These are phyloP conservation scores for Micractinium conductrix DNA, from an alignment of 139 green algal species.

Conservation along the genomic window DNA sequence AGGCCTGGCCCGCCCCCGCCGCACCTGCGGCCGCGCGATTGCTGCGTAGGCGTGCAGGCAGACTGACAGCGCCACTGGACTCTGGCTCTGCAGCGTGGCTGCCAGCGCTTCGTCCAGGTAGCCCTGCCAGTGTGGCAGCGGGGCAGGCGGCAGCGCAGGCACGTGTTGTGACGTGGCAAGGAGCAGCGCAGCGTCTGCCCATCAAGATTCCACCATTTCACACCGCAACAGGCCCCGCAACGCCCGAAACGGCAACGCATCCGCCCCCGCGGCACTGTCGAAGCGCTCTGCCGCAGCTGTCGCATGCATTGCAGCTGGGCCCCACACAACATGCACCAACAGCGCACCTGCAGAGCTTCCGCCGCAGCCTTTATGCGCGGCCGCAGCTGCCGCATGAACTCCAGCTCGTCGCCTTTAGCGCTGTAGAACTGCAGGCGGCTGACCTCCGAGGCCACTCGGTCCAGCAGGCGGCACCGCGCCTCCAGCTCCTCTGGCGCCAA, in stretches of 20 bases:
- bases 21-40: conserved; percentile 53
- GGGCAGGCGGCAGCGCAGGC: too few species aligned
- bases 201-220: too few species aligned
- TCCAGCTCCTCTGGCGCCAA: conserved; percentile 61
- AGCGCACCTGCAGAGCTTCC: conserved; percentile 43
- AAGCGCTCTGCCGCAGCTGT: too few species aligned
- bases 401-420: conserved; percentile 74
- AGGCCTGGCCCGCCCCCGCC: background rate
- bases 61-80: conserved; percentile 58
- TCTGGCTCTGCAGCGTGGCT: conserved; percentile 53
- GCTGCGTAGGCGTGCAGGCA: conserved; percentile 85
- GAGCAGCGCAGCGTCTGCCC: too few species aligned
- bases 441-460: conserved; percentile 90
- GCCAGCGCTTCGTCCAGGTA: conserved; percentile 60
- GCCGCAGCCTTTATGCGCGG: conserved; percentile 63
- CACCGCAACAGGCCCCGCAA: too few species aligned
- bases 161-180: too few species aligned
- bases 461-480: conserved; percentile 72
- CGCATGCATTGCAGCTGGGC: background rate
- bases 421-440: conserved; percentile 85
- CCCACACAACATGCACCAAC: too few species aligned
- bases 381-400: conserved; percentile 78
- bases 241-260: too few species aligned
- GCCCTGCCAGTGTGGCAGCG: conserved; percentile 20
- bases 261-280: too few species aligned